Conservation (phyloP, 257 asterid genomes). For the Lantana camara region DNA sequence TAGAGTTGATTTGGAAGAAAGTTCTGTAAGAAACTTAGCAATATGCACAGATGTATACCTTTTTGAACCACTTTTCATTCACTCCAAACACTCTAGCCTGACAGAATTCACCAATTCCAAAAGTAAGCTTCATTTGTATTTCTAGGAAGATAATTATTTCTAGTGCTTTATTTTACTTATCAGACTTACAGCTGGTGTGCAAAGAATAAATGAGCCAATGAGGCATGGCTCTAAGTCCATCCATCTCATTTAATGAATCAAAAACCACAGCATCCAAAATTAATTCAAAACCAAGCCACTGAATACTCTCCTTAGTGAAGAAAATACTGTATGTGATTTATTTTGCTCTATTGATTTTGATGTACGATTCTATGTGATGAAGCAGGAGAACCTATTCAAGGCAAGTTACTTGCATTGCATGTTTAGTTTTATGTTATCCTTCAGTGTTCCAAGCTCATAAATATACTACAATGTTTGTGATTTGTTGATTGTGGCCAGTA, state of each 20-base stretch:
- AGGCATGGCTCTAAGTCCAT: not conserved
- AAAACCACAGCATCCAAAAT: not conserved
- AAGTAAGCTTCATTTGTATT: not conserved
- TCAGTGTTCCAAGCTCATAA: not conserved
- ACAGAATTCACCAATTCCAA: constrained; percentile 1
- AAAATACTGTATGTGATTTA: not conserved
- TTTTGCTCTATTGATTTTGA: constrained; percentile 17
- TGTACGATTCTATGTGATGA: not conserved
- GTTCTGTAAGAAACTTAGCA: not conserved
- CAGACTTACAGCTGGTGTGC: too few species aligned
- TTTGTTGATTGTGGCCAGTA: constrained; percentile 7
- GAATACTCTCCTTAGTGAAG: not conserved
- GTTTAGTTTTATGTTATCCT: not conserved
- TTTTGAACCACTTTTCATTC: not conserved
- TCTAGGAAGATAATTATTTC: not conserved
- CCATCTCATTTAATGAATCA: constrained; percentile 2
- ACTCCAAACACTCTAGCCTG: not conserved
- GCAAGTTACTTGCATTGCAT: not conserved
- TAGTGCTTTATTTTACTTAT: too few species aligned
- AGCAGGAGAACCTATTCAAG: not conserved
- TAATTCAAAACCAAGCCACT: not conserved
- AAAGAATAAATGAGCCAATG: too few species aligned
- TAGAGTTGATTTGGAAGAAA: constrained; percentile 3
- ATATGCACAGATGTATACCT: not conserved
- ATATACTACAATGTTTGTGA: not conserved